Conservation (phyloP, 2,329 filamentous ascomycete genomes). For the Blumeria graminis region DNA sequence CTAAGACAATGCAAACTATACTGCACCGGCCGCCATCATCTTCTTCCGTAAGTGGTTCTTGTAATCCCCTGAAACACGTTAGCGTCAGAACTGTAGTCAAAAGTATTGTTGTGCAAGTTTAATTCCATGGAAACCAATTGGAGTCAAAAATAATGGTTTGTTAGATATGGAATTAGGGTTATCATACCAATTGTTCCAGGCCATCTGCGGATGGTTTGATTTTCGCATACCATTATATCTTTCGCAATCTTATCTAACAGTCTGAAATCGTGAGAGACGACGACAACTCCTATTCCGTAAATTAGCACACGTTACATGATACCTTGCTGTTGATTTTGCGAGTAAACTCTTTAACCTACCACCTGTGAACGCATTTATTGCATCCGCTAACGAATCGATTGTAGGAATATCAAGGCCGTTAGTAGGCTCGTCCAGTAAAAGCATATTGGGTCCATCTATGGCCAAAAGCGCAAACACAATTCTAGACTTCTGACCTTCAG, state of each 20-base stretch:
- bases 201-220: constrained; percentile 83
- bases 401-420: constrained; percentile 98
- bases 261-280: constrained; percentile 68
- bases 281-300: constrained; percentile 2
- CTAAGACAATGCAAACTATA: neutral
- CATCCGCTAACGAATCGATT: constrained; percentile 90
- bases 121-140: neutral
- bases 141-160: neutral
- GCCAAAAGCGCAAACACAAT: constrained; percentile 93
- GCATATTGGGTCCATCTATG: constrained; percentile 92
- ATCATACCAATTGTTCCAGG: constrained; percentile 45
- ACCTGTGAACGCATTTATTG: constrained; percentile 80
- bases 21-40: constrained; percentile 32
- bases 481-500: constrained; percentile 91
- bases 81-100: neutral
- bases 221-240: constrained; percentile 97
- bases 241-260: constrained; percentile 50
- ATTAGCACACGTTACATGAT: neutral
- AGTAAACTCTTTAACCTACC: constrained; percentile 36
- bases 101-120: neutral
- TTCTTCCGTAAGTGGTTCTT: constrained; percentile 98
- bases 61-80: constrained; percentile 39
- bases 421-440: constrained; percentile 92
- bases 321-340: neutral
- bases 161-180: neutral